Conservation (phyloP, 1,284 basidiomycete genomes). For the Lentinula novae-zelandiae region DNA sequence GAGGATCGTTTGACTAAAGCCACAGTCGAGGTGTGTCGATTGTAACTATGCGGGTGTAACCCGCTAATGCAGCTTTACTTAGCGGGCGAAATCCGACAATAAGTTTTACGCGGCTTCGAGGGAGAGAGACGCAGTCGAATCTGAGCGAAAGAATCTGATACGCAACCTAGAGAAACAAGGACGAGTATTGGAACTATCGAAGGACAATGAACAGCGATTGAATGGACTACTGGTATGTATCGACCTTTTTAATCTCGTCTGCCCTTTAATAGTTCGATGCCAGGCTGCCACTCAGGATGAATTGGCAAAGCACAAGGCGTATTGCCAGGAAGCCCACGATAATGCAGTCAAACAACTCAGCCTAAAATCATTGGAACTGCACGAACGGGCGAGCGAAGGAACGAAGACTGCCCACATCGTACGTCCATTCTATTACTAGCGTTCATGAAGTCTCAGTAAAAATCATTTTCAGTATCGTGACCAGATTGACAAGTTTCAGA, state of each 20-base stretch:
- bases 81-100: constrained; percentile 93
- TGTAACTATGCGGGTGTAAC: background rate
- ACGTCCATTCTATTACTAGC: background rate
- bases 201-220: constrained; percentile 63
- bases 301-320: background rate
- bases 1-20: constrained; percentile 75
- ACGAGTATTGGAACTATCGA: constrained; percentile 69
- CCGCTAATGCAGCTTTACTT: constrained; percentile 1
- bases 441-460: constrained; percentile 13
- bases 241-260: background rate
- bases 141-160: constrained; percentile 68
- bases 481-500: constrained; percentile 24
- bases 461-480: constrained; percentile 15
- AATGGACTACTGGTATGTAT: constrained; percentile 51
- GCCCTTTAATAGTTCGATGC: background rate
- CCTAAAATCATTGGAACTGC: background rate
- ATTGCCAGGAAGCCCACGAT: constrained; percentile 4
- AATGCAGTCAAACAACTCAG: background rate
- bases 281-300: constrained; percentile 4
- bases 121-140: constrained; percentile 80
- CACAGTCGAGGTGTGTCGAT: constrained; percentile 52
- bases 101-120: constrained; percentile 93
- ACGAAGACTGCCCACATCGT: constrained; percentile 4
- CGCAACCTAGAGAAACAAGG: constrained; percentile 71
- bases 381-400: background rate